Evolutionary conservation across 352 stramenopile species (phyloP).

Genomic region (Globisporangium nagaii): DNA sequence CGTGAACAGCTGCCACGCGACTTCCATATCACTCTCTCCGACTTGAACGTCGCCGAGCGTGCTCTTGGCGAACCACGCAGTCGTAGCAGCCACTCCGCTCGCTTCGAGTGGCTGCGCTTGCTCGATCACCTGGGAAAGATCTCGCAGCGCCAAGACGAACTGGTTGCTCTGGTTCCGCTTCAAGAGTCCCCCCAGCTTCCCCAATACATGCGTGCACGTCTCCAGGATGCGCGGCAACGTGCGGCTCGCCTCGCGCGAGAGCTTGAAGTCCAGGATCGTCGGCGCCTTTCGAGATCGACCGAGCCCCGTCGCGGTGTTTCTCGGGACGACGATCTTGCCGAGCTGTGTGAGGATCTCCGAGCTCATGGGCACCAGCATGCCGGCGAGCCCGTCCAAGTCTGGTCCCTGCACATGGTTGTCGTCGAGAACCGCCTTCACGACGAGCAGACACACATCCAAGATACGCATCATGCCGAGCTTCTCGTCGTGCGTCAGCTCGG

Average conservation of each 20-base stretch:
- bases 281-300: neutral
- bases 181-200: constrained; percentile 25
- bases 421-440: constrained; percentile 51
- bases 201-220: constrained; percentile 37
- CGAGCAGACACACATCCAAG: constrained; percentile 50
- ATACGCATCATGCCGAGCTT: constrained; percentile 42
- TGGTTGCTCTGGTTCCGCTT: constrained; percentile 57
- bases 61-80: constrained; percentile 32
- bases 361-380: constrained; percentile 51
- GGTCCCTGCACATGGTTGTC: constrained; percentile 31
- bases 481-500: constrained; percentile 11
- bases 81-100: constrained; percentile 9
- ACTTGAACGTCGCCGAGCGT: constrained; percentile 47
- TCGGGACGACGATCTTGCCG: constrained; percentile 13
- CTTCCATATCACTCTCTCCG: constrained; percentile 22
- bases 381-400: constrained; percentile 24
- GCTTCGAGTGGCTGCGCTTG: constrained; percentile 4
- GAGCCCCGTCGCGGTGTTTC: constrained; percentile 10
- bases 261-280: neutral
- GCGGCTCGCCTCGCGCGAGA: neutral
- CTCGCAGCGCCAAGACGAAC: constrained; percentile 43
- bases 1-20: constrained; percentile 40
- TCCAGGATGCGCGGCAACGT: constrained; percentile 15
- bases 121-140: constrained; percentile 29
- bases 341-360: constrained; percentile 50